Evolutionary conservation across 1,284 basidiomycete species (phyloP), one percentile per base, ranked within the genome.

Genomic region (Somion occarium): DNA sequence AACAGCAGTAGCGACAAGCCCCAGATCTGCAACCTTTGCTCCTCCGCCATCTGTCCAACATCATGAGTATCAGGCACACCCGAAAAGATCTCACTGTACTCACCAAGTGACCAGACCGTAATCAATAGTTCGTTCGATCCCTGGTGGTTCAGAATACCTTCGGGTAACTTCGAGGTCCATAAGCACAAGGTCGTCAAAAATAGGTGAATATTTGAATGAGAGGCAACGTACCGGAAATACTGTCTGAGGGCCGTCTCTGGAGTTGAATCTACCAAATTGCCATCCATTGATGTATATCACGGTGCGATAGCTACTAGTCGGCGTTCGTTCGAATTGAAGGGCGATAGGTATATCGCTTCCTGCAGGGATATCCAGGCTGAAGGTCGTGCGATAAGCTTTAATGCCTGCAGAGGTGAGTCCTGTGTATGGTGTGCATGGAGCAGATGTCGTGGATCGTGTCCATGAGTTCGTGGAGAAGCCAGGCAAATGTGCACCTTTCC

Each of bases 281-380:
- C 72, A 74, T 2, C 73, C 72, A 50, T 74, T 74, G 43, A 73
- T 67, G 44, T 67, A 73, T 25, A 74, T 61, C 20, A 72, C 46
- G 2, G 64, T 65, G 13, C 70, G 65, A 50, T 73, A 70, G 7
- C 65, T 69, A 34, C 59, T 62, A 1, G 50, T 60, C 5, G 58
- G 65, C 39, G 71, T 69, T 15, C 70, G 58, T 23, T 57, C 64
- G 50, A 77, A 71, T 50, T 72, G 68, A 46, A 76, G 73, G 4
- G 71, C 71, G n/a, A 76, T 57, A 5, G 72, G 72, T 3, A 73
- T 60, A 54, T 78, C 75, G 2, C 65, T 57, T 7, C 63, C 65
- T 1, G 25, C 48, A 0, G 74, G 73, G 1, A 76, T 50, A 48
- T 71, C 54, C 19, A 80, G 68, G 19, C 64, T 53, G 56, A 80